Conservation (phyloP, 192 early-diverging fungal genomes). For the Thamnidium elegans region DNA sequence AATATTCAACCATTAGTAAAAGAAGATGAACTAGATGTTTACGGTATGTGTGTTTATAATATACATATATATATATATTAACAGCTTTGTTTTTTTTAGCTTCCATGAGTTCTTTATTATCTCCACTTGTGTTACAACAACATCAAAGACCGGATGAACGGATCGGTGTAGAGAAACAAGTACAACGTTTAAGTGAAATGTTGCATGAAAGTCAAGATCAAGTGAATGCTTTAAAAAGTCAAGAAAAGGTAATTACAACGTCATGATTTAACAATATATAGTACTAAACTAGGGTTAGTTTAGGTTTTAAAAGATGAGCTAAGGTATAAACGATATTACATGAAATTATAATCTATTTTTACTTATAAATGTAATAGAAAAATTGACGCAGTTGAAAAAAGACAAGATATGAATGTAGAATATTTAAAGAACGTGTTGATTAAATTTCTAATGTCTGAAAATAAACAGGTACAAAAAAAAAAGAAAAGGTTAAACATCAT, state of each 20-base stretch:
- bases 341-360: not conserved
- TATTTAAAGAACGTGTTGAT: slow-evolving; percentile 72
- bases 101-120: slow-evolving; percentile 21
- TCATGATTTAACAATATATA: too few relatives aligned
- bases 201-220: slow-evolving; percentile 56
- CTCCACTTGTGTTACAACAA: slow-evolving; percentile 9
- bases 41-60: not conserved
- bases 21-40: slow-evolving; percentile 3
- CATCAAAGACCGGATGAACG: slow-evolving; percentile 1
- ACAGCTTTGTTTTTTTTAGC: slow-evolving; percentile 9
- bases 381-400: slow-evolving; percentile 55
- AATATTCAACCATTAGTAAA: not conserved
- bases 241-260: slow-evolving; percentile 49
- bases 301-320: slow-evolving; percentile 33
- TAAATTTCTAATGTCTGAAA: slow-evolving; percentile 57
- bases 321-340: slow-evolving; percentile 6
- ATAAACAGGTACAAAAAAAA: slow-evolving; percentile 21
- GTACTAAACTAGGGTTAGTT: not conserved
- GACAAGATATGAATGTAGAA: slow-evolving; percentile 63
- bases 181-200: slow-evolving; percentile 52
- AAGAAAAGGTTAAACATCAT: too few relatives aligned
- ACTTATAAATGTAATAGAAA: slow-evolving; percentile 32
- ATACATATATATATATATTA: slow-evolving; percentile 2
- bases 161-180: slow-evolving; percentile 30
- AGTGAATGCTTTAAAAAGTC: slow-evolving; percentile 38